Evolutionary conservation across 768 basidiomycete genomes (phyloP).

Genomic region (Lactarius quietus): DNA sequence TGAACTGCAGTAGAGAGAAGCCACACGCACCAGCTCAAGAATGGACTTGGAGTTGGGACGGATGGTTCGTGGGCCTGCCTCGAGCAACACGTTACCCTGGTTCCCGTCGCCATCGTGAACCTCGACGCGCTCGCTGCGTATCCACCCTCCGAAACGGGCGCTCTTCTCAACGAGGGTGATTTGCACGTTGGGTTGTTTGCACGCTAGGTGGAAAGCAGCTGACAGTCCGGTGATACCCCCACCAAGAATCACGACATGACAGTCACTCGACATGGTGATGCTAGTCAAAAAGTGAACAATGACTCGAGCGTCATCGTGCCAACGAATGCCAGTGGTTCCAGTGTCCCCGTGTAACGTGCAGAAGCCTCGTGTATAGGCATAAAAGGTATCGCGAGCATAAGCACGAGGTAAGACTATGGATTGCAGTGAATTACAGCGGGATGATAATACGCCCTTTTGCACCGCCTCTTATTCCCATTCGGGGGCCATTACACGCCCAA

Average conservation of each 20-base stretch:
- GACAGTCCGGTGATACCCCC: slow-evolving; percentile 82
- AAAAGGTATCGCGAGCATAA: slow-evolving; percentile 4
- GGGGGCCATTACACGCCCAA: slow-evolving; percentile 64
- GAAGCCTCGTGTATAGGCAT: slow-evolving; percentile 10
- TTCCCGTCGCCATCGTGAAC: slow-evolving; percentile 33
- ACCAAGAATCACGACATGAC: slow-evolving; percentile 66
- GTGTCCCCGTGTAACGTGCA: background rate
- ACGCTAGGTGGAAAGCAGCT: slow-evolving; percentile 71
- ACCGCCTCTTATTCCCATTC: slow-evolving; percentile 38
- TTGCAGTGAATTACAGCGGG: slow-evolving; percentile 14
- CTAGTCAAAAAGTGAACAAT: background rate
- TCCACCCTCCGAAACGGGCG: slow-evolving; percentile 80
- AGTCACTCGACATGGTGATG: background rate
- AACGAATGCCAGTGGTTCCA: background rate
- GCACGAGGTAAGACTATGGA: slow-evolving; percentile 6
- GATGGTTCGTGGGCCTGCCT: slow-evolving; percentile 85
- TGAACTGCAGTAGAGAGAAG: background rate
- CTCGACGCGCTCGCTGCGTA: slow-evolving; percentile 53
- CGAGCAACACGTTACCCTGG: slow-evolving; percentile 55
- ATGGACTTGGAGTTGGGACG: slow-evolving; percentile 70
- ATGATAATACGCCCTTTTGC: slow-evolving; percentile 13
- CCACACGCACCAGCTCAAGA: slow-evolving; percentile 70
- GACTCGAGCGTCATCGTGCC: background rate
- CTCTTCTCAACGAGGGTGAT: slow-evolving; percentile 72
- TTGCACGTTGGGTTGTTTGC: slow-evolving; percentile 52